These are phyloP conservation scores for Saccharomycopsis hybrid DNA, from an alignment of 1,139 yeast genomes.

Conservation along the genomic window DNA sequence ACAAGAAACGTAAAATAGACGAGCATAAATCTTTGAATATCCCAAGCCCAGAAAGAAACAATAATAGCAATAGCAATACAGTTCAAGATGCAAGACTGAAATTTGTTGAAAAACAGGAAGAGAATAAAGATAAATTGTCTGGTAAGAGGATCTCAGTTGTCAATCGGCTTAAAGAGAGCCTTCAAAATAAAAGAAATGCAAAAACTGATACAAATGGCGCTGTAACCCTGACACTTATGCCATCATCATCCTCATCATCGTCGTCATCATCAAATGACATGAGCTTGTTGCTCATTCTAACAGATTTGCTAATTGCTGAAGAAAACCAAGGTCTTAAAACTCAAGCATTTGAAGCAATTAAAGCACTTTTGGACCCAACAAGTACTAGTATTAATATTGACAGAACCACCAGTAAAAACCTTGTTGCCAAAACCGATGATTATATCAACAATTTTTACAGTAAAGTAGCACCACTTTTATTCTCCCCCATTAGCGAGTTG, in stretches of 20 bases:
- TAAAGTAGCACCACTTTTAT: conserved; percentile 54
- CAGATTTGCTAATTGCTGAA: conserved; percentile 58
- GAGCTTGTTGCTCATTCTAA: conserved; percentile 53
- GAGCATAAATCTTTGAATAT: conserved; percentile 19
- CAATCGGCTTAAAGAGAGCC: not conserved
- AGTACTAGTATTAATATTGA: conserved; percentile 19
- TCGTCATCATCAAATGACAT: conserved; percentile 31
- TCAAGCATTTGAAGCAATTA: conserved; percentile 80
- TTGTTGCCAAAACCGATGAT: conserved; percentile 18
- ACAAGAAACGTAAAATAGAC: conserved; percentile 2
- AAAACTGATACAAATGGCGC: not conserved
- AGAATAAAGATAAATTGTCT: conserved; percentile 23
- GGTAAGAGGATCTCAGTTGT: not conserved
- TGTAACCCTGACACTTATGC: not conserved
- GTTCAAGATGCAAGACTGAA: too few relatives aligned
- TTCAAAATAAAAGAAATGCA: not conserved
- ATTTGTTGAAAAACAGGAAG: not conserved
- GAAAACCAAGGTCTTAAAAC: conserved; percentile 66
- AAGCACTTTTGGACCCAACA: conserved; percentile 36
- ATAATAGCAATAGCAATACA: too few relatives aligned
- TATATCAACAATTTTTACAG: conserved; percentile 58
- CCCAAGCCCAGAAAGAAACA: not conserved
- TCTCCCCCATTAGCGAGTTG: conserved; percentile 37
- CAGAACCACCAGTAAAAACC: conserved; percentile 19
- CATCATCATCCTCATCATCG: not conserved